These are phyloP conservation scores for Biscogniauxia mediterranea DNA, from an alignment of 2,329 filamentous ascomycete species.

Conservation along the genomic window DNA sequence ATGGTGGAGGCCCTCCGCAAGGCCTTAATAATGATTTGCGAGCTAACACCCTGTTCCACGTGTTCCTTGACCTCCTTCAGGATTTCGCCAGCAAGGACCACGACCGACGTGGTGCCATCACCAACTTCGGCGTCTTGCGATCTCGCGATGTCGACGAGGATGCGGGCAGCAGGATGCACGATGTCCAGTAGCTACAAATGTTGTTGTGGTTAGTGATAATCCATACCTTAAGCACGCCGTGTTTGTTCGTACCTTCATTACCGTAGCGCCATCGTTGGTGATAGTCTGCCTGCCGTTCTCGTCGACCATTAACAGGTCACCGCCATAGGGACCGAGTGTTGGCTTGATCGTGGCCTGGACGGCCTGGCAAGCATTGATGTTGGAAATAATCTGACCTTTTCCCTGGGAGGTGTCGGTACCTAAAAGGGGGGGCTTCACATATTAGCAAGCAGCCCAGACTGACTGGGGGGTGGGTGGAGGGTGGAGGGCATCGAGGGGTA, in stretches of 20 bases:
- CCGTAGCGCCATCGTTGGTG: constrained; percentile 97
- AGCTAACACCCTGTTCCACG: constrained; percentile 94
- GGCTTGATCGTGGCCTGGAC: constrained; percentile 95
- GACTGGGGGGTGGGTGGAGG: neutral
- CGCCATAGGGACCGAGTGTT: constrained; percentile 93
- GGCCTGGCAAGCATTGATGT: constrained; percentile 97
- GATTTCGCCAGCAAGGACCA: constrained; percentile 95
- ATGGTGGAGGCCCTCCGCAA: constrained; percentile 82
- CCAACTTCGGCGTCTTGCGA: constrained; percentile 99
- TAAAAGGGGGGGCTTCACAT: constrained; percentile 37
- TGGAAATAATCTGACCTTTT: constrained; percentile 93
- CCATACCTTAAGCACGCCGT: neutral
- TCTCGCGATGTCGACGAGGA: constrained; percentile 96
- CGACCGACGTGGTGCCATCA: constrained; percentile 95
- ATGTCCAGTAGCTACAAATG: constrained; percentile 82
- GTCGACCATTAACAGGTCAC: constrained; percentile 93
- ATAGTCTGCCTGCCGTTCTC: constrained; percentile 95
- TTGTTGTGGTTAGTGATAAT: neutral
- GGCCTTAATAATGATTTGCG: constrained; percentile 96
- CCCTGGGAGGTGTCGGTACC: constrained; percentile 97
- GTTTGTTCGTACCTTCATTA: constrained; percentile 76
- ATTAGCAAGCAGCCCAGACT: constrained; percentile 20
- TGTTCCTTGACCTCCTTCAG: constrained; percentile 95
- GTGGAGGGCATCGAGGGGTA: constrained; percentile 23
- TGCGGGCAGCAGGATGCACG: constrained; percentile 92